Percentiles rank a stretch among this genome's conserved stretches.
Conservation (phyloP, 1,284 basidiomycete genomes). For the Ceratobasidium sp. region DNA sequence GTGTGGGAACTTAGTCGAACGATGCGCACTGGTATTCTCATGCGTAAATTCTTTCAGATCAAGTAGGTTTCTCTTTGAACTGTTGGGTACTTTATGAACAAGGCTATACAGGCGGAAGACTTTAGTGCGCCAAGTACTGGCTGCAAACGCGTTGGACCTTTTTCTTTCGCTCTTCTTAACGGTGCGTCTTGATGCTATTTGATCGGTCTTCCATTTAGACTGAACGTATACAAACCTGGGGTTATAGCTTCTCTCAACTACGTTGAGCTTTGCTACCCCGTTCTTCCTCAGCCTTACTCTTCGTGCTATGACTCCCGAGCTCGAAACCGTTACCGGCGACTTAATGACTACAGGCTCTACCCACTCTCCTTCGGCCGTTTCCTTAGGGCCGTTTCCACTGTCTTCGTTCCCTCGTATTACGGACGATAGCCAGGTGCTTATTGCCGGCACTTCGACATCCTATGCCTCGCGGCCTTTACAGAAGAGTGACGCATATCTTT, state of each 20-base stretch:
- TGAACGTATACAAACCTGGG: no score
- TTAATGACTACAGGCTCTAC: not conserved
- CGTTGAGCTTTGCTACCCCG: conserved; percentile 26
- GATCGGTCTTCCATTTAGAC: not conserved
- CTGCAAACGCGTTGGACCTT: conserved; percentile 41
- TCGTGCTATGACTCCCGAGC: conserved; percentile 12
- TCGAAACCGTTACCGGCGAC: not conserved
- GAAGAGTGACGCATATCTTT: conserved; percentile 38
- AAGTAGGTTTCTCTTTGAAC: not conserved
- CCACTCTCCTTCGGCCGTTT: not conserved
- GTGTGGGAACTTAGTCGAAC: conserved; percentile 41
- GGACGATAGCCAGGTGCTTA: not conserved
- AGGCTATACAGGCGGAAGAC: conserved; percentile 2
- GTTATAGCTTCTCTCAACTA: conserved; percentile 14
- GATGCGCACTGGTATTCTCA: conserved; percentile 22
- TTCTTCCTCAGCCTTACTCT: conserved; percentile 31
- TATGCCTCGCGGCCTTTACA: not conserved
- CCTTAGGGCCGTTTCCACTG: not conserved
- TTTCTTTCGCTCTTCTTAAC: conserved; percentile 12
- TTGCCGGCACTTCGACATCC: not conserved
- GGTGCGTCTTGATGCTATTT: not conserved
- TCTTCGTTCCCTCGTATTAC: not conserved
- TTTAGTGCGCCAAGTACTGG: conserved; percentile 21
- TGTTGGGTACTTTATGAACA: not conserved
- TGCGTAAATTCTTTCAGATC: conserved; percentile 38